phyloP scores from a whole-genome alignment of 257 asterid species.

The Rehmannia glutinosa region DNA sequence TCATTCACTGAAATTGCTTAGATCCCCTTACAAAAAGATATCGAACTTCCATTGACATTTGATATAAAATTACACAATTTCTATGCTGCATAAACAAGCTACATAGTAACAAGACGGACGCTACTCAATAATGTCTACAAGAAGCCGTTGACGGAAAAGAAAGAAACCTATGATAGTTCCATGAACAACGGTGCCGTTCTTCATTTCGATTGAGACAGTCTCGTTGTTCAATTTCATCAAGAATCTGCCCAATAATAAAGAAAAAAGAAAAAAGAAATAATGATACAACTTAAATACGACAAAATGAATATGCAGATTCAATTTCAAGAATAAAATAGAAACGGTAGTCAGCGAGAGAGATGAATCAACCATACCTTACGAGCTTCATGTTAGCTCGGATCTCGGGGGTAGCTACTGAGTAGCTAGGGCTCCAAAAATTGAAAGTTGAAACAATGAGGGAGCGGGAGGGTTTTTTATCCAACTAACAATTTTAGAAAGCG shows the following conservation, averaged over 20 bases:
- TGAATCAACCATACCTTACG: conserved; percentile 20
- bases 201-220: conserved; percentile 47
- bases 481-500: background rate
- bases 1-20: background rate
- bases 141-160: background rate
- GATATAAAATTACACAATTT: too few species aligned
- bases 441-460: background rate
- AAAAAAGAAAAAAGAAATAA: background rate
- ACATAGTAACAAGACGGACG: background rate
- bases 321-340: background rate
- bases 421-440: conserved; percentile 34
- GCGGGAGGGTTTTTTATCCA: conserved; percentile 3
- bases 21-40: background rate
- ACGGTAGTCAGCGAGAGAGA: background rate
- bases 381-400: conserved; percentile 33
- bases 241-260: conserved; percentile 26
- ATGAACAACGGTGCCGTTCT: conserved; percentile 43
- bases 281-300: background rate
- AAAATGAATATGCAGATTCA: background rate
- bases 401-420: background rate
- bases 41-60: background rate
- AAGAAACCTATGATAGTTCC: conserved; percentile 39
- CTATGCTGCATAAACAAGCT: background rate
- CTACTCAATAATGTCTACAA: background rate
- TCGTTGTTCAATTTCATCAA: conserved; percentile 54